These are phyloP conservation scores for Carex arenaria DNA, from an alignment of 202 grass and related monocot species.

Conservation along the genomic window DNA sequence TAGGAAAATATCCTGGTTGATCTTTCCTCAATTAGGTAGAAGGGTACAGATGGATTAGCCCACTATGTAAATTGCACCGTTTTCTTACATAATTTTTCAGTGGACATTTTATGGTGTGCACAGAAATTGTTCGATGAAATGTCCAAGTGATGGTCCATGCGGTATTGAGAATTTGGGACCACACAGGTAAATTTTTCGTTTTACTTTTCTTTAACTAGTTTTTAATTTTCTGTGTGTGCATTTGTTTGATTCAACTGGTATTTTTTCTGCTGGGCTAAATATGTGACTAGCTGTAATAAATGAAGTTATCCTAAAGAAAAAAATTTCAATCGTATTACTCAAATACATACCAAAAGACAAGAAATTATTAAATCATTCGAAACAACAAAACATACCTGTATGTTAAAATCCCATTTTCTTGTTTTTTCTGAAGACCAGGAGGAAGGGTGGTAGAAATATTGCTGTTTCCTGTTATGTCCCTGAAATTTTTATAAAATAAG, in stretches of 20 bases:
- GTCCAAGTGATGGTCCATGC: constrained; percentile 25
- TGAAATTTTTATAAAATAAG: neutral
- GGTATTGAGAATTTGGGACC: neutral
- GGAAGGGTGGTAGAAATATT: constrained; percentile 31
- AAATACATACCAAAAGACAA: neutral
- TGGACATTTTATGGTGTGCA: neutral
- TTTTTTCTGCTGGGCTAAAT: neutral
- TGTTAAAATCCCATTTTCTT: neutral
- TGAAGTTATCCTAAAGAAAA: neutral
- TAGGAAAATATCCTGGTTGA: neutral
- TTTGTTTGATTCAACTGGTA: neutral
- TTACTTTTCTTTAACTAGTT: neutral
- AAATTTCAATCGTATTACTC: neutral
- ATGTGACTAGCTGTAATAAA: neutral
- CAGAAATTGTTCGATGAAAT: constrained; percentile 25
- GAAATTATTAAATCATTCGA: neutral
- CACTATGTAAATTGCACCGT: no score
- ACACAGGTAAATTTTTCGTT: constrained; percentile 29
- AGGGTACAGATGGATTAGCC: neutral
- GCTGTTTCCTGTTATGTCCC: neutral
- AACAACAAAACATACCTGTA: constrained; percentile 20
- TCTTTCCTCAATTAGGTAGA: neutral
- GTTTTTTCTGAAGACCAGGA: constrained; percentile 3
- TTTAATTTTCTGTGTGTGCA: neutral
- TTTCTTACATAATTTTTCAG: neutral